Conservation (phyloP, 2,329 filamentous ascomycete genomes). For the Diaporthe citriasiana region DNA sequence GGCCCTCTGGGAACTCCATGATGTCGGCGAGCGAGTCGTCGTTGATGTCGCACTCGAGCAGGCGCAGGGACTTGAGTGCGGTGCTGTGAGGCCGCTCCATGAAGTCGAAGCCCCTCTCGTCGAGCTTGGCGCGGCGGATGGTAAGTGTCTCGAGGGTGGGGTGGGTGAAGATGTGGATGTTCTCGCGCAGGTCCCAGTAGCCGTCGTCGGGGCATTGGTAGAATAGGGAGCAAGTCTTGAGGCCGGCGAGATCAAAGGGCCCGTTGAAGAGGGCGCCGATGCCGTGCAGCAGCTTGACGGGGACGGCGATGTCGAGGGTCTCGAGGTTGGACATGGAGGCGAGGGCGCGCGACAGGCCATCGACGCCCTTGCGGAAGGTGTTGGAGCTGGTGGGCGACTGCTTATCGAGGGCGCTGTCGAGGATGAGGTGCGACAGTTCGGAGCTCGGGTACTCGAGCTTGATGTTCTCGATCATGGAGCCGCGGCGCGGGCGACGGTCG, state of each 20-base stretch:
- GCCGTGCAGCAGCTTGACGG: slow-evolving; percentile 58
- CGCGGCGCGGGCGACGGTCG: slow-evolving; percentile 59
- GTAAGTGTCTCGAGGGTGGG: slow-evolving; percentile 62
- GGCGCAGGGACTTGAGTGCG: slow-evolving; percentile 57
- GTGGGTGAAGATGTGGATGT: slow-evolving; percentile 66
- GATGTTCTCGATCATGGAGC: slow-evolving; percentile 61
- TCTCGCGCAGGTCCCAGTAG: slow-evolving; percentile 66
- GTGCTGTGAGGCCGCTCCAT: slow-evolving; percentile 64
- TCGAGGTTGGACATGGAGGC: slow-evolving; percentile 65
- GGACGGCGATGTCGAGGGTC: slow-evolving; percentile 61
- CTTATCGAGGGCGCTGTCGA: slow-evolving; percentile 54
- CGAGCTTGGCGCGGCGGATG: slow-evolving; percentile 61
- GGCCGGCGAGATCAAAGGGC: slow-evolving; percentile 64
- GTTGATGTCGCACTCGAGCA: slow-evolving; percentile 66
- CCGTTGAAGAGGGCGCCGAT: slow-evolving; percentile 65
- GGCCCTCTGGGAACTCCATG: slow-evolving; percentile 59
- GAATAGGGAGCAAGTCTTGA: slow-evolving; percentile 62
- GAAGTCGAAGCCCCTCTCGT: slow-evolving; percentile 62
- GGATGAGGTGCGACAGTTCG: slow-evolving; percentile 58
- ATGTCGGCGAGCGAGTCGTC: slow-evolving; percentile 58
- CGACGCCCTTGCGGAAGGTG: slow-evolving; percentile 53
- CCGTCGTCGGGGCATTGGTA: slow-evolving; percentile 59
- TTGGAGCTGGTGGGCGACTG: slow-evolving; percentile 43
- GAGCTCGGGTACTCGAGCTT: slow-evolving; percentile 60
- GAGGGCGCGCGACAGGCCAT: slow-evolving; percentile 61